These are phyloP conservation scores for Arabis hirsuta DNA, from an alignment of 345 rosid genomes.

Conservation along the genomic window DNA sequence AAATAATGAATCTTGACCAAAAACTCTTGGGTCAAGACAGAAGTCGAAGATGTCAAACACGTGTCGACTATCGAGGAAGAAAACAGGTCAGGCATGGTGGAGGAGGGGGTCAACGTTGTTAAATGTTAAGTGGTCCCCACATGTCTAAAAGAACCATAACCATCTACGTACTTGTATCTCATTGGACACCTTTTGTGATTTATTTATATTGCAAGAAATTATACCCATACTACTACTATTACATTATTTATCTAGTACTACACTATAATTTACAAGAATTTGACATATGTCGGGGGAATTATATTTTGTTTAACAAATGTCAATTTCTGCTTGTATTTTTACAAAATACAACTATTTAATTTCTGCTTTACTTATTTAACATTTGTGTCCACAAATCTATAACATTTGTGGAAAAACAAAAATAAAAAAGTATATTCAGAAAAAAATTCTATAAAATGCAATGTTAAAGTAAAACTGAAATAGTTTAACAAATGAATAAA, in stretches of 20 bases:
- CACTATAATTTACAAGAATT: no score
- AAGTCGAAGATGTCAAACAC: constrained; percentile 13
- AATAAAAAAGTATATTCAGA: no score
- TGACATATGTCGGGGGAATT: not conserved
- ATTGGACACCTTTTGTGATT: not conserved
- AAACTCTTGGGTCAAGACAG: no score
- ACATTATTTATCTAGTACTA: no score
- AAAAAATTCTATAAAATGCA: not conserved
- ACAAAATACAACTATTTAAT: not conserved
- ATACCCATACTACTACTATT: no score
- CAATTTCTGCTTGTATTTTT: not conserved
- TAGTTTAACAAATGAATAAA: not conserved
- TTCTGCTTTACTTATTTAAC: not conserved
- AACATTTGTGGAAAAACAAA: not conserved
- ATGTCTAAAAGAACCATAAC: not conserved
- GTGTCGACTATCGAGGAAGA: constrained; percentile 17
- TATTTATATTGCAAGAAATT: no score
- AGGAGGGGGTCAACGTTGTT: constrained; percentile 29
- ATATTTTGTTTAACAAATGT: not conserved
- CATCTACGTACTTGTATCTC: constrained; percentile 14
- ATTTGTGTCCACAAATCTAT: no score
- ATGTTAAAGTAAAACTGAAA: not conserved
- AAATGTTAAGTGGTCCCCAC: constrained; percentile 16
- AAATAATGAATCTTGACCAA: not conserved
- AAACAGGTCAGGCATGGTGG: constrained; percentile 7